A percentile compares a stretch with the other conserved stretches of the same genome.
Evolutionary conservation across 208 protist genomes (phyloP).

Genomic region (Leishmania arabica): DNA sequence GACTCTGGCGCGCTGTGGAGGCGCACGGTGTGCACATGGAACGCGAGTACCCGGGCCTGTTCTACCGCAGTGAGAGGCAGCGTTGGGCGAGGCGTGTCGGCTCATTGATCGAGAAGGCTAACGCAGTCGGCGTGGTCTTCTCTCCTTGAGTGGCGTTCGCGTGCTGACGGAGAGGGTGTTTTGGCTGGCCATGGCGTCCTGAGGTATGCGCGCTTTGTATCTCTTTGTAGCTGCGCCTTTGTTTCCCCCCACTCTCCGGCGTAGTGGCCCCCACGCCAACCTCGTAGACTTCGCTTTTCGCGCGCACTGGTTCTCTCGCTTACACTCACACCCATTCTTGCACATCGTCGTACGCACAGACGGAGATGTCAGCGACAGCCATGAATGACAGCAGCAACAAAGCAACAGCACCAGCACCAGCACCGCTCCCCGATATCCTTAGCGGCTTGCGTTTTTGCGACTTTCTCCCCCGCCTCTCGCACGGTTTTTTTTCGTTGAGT

Average conservation of each 20-base stretch:
- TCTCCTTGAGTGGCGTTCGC: conserved; percentile 22
- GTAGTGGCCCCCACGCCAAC: not conserved
- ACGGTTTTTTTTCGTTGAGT: not conserved
- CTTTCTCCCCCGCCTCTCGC: not conserved
- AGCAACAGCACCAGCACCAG: not conserved
- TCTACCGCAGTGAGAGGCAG: conserved; percentile 63
- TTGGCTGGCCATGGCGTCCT: not conserved
- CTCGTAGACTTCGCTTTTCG: not conserved
- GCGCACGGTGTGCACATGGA: conserved; percentile 67
- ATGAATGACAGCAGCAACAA: not conserved
- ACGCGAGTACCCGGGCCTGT: conserved; percentile 54
- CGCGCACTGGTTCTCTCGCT: not conserved
- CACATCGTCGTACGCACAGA: not conserved
- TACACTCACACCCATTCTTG: not conserved
- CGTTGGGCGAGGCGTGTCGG: conserved; percentile 44
- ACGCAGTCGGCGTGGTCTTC: conserved; percentile 76
- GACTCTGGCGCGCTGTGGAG: conserved; percentile 63
- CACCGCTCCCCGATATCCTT: not conserved
- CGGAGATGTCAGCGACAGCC: not conserved
- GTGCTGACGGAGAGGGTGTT: conserved; percentile 5
- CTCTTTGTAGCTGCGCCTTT: not conserved
- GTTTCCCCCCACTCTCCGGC: not conserved
- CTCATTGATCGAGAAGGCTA: conserved; percentile 54
- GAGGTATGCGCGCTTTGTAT: not conserved
- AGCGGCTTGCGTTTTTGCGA: not conserved